Base-by-base conservation (phyloP, 2,329 filamentous ascomycete genomes). In the Colletotrichum tropicale region DNA sequence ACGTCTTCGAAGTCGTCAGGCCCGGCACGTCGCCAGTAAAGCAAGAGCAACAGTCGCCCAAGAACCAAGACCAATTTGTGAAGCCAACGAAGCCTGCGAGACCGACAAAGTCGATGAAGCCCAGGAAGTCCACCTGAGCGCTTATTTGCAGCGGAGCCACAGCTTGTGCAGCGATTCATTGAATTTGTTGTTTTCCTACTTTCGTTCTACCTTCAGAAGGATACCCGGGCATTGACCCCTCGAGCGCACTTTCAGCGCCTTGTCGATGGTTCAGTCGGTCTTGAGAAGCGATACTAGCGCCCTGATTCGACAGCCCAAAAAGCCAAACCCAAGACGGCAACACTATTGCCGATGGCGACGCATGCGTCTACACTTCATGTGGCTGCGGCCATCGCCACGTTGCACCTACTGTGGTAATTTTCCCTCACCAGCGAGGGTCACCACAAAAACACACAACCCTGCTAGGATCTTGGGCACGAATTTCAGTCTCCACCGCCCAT, bases 1-100 rank as follows among this genome's bases (percentile, higher is more conserved):
- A 86, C 58, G 55, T 82, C 21, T 86, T 86, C 76, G 81, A 83
- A 62, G 80, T 80, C 8, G 74, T 76, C 43, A 58, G 78, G 16
- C 58, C 56, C 18, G 38, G 36, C 32, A 58, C 21, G n/a, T 34
- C 55, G 43, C 62, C 36, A 38, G 26, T 65, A 3, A 55, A 32
- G 43, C 26, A 52, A 34, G 56, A 32, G 56, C 26, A 36, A 34
- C 30, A 62, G 26, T 24, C 66, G 24, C 24, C 43, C 21, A 28
- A 62, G 5, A 62, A 32, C 32, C 21, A 26, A 26, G 18, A n/a
- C 21, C 8, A 66, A 13, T 69, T 61, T 34, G 62, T 61, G 30
- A 71, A 75, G 61, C 72, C 72, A 10, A 72, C 62, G 28, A 71
- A 71, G 24, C 66, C 66, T 30, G 55, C 66, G 24, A 69, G 28